A percentile compares a stretch with the other conserved stretches of the same genome.
These are phyloP conservation scores for Kalmusia sp. DNA, from an alignment of 2,329 filamentous ascomycete species.

Conservation along the genomic window DNA sequence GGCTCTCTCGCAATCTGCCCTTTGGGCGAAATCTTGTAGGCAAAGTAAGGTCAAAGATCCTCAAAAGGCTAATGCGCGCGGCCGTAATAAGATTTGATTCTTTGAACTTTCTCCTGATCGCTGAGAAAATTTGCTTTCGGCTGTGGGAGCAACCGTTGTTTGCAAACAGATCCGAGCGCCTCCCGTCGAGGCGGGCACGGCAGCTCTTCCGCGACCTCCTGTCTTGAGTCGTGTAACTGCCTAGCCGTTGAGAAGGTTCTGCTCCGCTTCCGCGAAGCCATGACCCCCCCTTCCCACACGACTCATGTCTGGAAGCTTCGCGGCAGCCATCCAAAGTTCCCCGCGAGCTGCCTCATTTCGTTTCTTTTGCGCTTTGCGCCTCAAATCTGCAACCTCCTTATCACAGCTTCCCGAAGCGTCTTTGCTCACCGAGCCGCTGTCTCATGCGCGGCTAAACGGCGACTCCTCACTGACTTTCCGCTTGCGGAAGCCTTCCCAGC, in stretches of 20 bases:
- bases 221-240: slow-evolving; percentile 3
- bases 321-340: slow-evolving; percentile 6
- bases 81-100: too few relatives aligned
- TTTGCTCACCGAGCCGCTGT: slow-evolving; percentile 2
- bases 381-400: neutral
- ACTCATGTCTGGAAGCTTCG: slow-evolving; percentile 7
- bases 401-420: neutral
- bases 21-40: too few relatives aligned
- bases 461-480: neutral
- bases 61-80: neutral
- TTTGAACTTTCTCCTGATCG: too few relatives aligned
- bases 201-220: neutral
- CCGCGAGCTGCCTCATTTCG: slow-evolving; percentile 9
- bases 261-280: slow-evolving; percentile 9
- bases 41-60: too few relatives aligned
- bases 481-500: neutral
- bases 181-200: neutral
- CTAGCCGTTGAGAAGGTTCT: slow-evolving; percentile 4
- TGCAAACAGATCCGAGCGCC: neutral
- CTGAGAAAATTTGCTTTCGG: neutral
- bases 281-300: neutral
- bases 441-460: neutral
- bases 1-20: neutral
- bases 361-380: neutral
- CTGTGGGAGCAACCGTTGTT: slow-evolving; percentile 1